These are phyloP conservation scores for Hygrophorus pudorinus DNA, from an alignment of 768 basidiomycete species.

Conservation along the genomic window DNA sequence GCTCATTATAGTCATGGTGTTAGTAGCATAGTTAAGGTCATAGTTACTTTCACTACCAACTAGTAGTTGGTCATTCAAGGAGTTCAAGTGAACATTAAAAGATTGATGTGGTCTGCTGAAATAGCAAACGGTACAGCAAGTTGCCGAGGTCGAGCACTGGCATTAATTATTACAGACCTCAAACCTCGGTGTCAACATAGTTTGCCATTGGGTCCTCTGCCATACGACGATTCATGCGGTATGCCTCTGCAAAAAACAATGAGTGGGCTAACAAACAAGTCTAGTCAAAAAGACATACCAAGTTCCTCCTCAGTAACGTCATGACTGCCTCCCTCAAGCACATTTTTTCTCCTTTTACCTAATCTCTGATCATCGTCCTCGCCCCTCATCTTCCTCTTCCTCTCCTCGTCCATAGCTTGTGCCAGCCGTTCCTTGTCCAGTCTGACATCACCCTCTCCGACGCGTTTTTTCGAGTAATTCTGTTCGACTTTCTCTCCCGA, in stretches of 20 bases:
- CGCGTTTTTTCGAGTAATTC: slow-evolving; percentile 67
- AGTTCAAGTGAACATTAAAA: too few species aligned
- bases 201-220: slow-evolving; percentile 91
- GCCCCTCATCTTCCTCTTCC: slow-evolving; percentile 60
- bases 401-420: slow-evolving; percentile 67
- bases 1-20: too few species aligned
- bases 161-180: too few species aligned
- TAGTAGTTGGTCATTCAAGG: too few species aligned
- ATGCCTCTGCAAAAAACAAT: slow-evolving; percentile 59
- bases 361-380: slow-evolving; percentile 47
- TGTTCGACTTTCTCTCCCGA: slow-evolving; percentile 42
- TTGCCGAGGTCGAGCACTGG: too few species aligned
- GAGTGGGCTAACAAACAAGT: slow-evolving; percentile 5
- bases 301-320: slow-evolving; percentile 89
- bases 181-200: slow-evolving; percentile 58
- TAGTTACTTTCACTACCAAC: too few species aligned
- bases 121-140: too few species aligned
- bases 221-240: slow-evolving; percentile 67
- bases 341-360: slow-evolving; percentile 52
- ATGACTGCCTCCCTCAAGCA: slow-evolving; percentile 39
- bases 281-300: slow-evolving; percentile 33
- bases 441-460: slow-evolving; percentile 75
- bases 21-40: too few species aligned
- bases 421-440: slow-evolving; percentile 63
- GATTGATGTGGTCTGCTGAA: too few species aligned